Base-by-base conservation (phyloP, 306 rosid species). In the Coriaria nepalensis region DNA sequence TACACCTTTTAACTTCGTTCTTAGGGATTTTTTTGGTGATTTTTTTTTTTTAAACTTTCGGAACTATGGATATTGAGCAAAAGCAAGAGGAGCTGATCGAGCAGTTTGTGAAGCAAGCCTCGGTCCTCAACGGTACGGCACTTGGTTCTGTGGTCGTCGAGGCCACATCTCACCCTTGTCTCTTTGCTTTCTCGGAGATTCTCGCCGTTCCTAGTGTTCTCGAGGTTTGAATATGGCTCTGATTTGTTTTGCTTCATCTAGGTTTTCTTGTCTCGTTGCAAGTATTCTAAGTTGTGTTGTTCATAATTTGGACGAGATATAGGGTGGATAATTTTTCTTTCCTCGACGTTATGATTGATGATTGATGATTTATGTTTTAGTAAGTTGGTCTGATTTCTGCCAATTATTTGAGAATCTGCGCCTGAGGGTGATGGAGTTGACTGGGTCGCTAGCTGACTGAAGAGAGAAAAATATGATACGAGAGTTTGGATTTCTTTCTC, bases 171-270 rank as follows among this genome's bases (percentile, higher is more conserved):
- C 79, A 90, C 63, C 87, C 95, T 15, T 77, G 78, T 0, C 95
- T 90, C 62, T 90, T 90, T 41, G 82, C 87, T 59, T 84, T 90
- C 78, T 77, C 97, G 4, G 94, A 90, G 75, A 71, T 90, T 81
- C 86, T 90, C 34, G 70, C 82, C 15, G 76, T 77, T 60, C 82
- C 95, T n/a, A 64, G 51, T 53, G 60, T 90, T 45, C 60, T 40
- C 2, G 78, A 90, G 97, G 97, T 90, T 63, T 33, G 10, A 6
- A 7, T 11, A 10, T 20, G 20, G 56, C 44, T 39, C 47, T 8
- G 6, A 8, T 5, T 57, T 32, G 32, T 37, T 8, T 13, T 6
- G 2, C 2, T 39, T 33, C 8, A 43, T 11, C 7, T 29, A 8
- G 10, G 4, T 38, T 13, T 33, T 14, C 29, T 49, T 9, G 49